A percentile compares a stretch with the other conserved stretches of the same genome.
Conservation (phyloP, 192 early-diverging fungal species). For the Backusella psychrophila region DNA sequence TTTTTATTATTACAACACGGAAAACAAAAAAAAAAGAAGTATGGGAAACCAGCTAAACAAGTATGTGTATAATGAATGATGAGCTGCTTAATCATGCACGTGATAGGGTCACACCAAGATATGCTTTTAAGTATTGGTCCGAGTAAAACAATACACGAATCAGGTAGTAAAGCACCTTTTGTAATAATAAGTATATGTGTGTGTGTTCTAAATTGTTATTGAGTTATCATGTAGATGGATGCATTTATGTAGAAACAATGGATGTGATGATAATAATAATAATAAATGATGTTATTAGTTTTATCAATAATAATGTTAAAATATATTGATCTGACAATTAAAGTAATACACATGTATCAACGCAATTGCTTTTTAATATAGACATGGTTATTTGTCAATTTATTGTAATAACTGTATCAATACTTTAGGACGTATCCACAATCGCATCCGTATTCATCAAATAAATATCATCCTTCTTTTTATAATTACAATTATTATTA, state of each 20-base stretch:
- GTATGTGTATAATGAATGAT: background rate
- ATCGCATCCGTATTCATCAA: background rate
- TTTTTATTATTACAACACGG: background rate
- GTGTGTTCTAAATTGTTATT: background rate
- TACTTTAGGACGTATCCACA: background rate
- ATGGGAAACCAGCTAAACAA: background rate
- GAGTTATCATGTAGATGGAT: background rate
- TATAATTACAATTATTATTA: too few relatives aligned
- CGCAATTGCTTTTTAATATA: background rate
- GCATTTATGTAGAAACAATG: background rate
- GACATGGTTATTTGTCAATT: background rate
- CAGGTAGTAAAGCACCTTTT: slow-evolving; percentile 3
- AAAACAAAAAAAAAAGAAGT: background rate
- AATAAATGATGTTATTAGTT: background rate
- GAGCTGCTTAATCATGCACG: background rate
- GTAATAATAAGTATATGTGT: background rate
- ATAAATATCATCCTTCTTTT: background rate
- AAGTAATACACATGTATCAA: background rate
- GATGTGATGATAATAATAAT: background rate
- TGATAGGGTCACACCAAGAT: background rate
- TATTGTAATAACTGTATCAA: background rate
- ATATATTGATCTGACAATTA: background rate
- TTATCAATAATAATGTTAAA: background rate
- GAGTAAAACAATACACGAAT: background rate
- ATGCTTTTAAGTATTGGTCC: background rate